Base-by-base conservation (phyloP, 495 filamentous ascomycete species). In the Xanthoparmelia taractica region DNA sequence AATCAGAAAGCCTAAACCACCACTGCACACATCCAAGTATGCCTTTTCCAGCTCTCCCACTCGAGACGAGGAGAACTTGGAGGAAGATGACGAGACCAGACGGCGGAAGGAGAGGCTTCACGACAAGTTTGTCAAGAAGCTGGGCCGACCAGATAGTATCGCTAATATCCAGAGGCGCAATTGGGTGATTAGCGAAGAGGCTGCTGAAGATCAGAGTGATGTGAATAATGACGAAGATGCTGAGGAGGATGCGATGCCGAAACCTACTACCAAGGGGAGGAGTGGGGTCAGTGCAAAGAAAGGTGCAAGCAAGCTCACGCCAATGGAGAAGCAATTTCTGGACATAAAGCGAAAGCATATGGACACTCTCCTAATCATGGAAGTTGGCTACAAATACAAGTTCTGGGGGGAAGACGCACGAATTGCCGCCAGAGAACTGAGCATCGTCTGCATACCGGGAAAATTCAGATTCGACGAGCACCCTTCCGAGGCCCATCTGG, bases 371-470 rank as follows among this genome's bases (percentile, higher is more conserved):
- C 74, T 99, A 45, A 84, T 96, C 4, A 84, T 97, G 25, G 92
- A 99, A 69, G 94, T 99, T 8, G 94, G 94, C 34, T 99, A 99
- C 73, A 99, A 99, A 73, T 99, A 94, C 77, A 84, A 87, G 48
- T 96, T 99, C 78, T 96, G 96, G 69, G 94, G 95, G n/a, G 93
- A 97, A 69, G 94, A 99, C 78, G 94, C 94, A 8, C 82, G 91
- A 61, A 82, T 85, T 61, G 95, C 94, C 20, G 88, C 92, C 8
- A 96, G 94, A 71, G 91, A 93, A 71, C 77, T 99, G 63, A 88
- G 88, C 63, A 97, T 99, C 68, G 89, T 97, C 41, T 99, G 94
- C 70, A 97, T 97, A 67, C 94, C 94, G 1, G 94, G 94, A 12
- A 99, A 96, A 70, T 85, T 92, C 67, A 77, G 95, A 68, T 99